These are phyloP conservation scores for Lactifluus pinguis DNA, from an alignment of 768 basidiomycete species.

Conservation along the genomic window DNA sequence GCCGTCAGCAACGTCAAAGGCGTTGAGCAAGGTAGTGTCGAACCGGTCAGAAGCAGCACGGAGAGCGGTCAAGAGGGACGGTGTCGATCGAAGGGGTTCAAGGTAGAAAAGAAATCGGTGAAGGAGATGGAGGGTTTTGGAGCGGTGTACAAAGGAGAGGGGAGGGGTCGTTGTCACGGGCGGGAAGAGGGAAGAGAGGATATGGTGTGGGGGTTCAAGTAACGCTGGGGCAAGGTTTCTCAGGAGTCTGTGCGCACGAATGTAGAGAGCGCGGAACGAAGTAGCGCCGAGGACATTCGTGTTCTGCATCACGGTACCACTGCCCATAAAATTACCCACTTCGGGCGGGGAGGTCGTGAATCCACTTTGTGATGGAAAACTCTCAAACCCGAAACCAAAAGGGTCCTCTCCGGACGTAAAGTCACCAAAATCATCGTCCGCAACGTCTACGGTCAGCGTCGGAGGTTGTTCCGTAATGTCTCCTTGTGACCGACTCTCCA, in stretches of 20 bases:
- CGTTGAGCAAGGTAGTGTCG: conserved; percentile 75
- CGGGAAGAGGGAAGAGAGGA: conserved; percentile 51
- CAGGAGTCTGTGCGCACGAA: conserved; percentile 56
- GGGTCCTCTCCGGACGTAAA: conserved; percentile 41
- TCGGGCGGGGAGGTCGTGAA: conserved; percentile 29
- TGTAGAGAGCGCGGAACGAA: conserved; percentile 48
- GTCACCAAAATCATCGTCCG: conserved; percentile 86
- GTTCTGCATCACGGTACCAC: conserved; percentile 25
- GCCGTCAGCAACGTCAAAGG: conserved; percentile 82
- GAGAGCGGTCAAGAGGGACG: conserved; percentile 51
- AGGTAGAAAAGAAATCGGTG: conserved; percentile 67
- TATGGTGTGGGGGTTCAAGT: conserved; percentile 52
- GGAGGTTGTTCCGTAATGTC: conserved; percentile 42
- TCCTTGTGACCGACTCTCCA: conserved; percentile 42
- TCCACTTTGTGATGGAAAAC: conserved; percentile 2
- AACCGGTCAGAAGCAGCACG: conserved; percentile 80
- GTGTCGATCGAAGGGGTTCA: conserved; percentile 65
- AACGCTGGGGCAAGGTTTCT: conserved; percentile 51
- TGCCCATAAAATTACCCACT: conserved; percentile 41
- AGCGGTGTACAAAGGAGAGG: conserved; percentile 25
- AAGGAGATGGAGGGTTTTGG: conserved; percentile 59
- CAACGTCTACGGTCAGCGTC: conserved; percentile 47
- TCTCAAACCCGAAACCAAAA: conserved; percentile 2
- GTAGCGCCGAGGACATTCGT: conserved; percentile 29
- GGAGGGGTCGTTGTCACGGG: conserved; percentile 28